Percentiles rank a stretch among this genome's conserved stretches.
These are phyloP conservation scores for Anthoceros angustus DNA, from an alignment of 225 moss, liverwort and hornwort genomes.

Conservation along the genomic window DNA sequence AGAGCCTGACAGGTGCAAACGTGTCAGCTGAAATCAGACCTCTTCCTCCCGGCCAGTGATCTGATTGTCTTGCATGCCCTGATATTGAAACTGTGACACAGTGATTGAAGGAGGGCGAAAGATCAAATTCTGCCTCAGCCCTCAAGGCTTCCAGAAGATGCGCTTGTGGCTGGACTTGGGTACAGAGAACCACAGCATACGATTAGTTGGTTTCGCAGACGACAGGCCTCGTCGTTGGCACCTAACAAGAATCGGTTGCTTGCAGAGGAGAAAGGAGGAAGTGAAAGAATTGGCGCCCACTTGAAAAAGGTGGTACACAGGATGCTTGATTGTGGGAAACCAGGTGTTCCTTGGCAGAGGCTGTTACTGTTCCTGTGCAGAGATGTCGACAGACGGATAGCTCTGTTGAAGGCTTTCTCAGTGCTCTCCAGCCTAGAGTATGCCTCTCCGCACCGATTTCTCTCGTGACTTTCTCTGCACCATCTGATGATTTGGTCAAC, in stretches of 20 bases:
- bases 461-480: background rate
- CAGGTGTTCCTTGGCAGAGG: slow-evolving; percentile 3
- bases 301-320: background rate
- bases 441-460: background rate
- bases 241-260: background rate
- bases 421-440: background rate
- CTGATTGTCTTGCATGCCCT: background rate
- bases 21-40: background rate
- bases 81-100: background rate
- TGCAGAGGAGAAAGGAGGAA: slow-evolving; percentile 2
- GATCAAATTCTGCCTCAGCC: slow-evolving; percentile 1
- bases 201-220: too few relatives aligned
- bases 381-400: background rate
- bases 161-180: background rate
- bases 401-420: background rate
- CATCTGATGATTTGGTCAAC: background rate
- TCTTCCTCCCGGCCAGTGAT: background rate
- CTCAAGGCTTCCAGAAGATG: background rate
- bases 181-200: background rate
- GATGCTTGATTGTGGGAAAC: background rate
- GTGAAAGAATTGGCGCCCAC: background rate
- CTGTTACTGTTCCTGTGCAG: background rate
- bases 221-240: too few relatives aligned
- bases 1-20: background rate
- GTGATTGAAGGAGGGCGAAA: background rate